Conservation (phyloP, 2,329 filamentous ascomycete genomes). For the Penicillium polonicum region DNA sequence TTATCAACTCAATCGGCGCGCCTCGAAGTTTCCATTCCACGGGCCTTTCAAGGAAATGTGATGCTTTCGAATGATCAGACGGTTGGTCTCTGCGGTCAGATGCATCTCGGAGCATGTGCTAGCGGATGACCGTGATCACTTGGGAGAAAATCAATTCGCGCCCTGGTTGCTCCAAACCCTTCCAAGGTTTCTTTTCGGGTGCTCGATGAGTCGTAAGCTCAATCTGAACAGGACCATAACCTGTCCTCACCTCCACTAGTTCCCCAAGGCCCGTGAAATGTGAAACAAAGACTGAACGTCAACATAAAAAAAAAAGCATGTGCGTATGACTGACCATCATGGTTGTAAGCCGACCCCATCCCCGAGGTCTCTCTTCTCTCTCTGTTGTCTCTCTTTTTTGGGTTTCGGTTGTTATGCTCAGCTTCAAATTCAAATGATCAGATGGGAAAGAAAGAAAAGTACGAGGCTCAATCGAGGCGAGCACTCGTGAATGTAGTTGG, state of each 20-base stretch:
- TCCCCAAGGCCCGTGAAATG: conserved; percentile 15
- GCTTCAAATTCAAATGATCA: background rate
- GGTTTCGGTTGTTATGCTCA: background rate
- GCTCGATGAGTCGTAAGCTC: background rate
- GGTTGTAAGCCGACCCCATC: conserved; percentile 38
- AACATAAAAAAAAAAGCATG: conserved; percentile 12
- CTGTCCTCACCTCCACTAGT: conserved; percentile 1
- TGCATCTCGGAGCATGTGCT: conserved; percentile 12
- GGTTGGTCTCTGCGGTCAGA: conserved; percentile 19
- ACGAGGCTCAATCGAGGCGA: conserved; percentile 24
- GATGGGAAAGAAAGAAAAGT: conserved; percentile 9
- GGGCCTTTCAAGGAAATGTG: conserved; percentile 15
- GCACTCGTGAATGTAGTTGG: conserved; percentile 11
- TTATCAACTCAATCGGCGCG: conserved; percentile 14
- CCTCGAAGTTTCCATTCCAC: conserved; percentile 14
- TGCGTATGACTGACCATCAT: conserved; percentile 40
- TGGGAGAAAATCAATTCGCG: background rate
- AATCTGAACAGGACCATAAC: background rate
- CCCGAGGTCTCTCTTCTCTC: conserved; percentile 9
- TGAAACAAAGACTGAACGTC: conserved; percentile 16
- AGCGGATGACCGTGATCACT: background rate
- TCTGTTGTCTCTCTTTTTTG: background rate
- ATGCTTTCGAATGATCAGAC: conserved; percentile 20
- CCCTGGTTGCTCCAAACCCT: background rate
- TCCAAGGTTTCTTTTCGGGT: background rate